Conservation (phyloP, 257 asterid genomes). For the Ajuga chamaepitys region DNA sequence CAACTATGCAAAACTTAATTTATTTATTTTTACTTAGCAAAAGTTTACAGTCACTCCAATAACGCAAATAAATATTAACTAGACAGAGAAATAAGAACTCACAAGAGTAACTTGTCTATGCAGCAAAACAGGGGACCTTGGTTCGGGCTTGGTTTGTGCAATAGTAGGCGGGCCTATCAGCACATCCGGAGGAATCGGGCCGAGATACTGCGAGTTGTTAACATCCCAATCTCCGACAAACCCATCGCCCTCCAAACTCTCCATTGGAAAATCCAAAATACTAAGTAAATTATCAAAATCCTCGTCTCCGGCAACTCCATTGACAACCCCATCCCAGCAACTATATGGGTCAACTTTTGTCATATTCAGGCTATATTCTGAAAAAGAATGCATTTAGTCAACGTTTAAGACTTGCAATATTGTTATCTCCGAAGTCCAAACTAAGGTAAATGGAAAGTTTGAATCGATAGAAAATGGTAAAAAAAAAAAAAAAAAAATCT, state of each 20-base stretch:
- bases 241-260: constrained; percentile 50
- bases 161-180: constrained; percentile 27
- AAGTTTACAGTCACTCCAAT: not conserved
- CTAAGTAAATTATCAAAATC: constrained; percentile 35
- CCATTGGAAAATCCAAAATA: constrained; percentile 63
- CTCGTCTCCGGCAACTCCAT: constrained; percentile 31
- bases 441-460: too few relatives aligned
- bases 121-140: not conserved
- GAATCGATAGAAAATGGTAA: too few relatives aligned
- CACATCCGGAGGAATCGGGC: constrained; percentile 59
- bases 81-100: constrained; percentile 24
- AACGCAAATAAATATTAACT: not conserved
- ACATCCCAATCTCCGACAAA: constrained; percentile 55
- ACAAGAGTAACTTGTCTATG: constrained; percentile 23
- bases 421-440: too few relatives aligned
- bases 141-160: constrained; percentile 18
- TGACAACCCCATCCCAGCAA: constrained; percentile 36
- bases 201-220: constrained; percentile 41
- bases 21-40: too few relatives aligned
- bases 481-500: not conserved
- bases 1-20: too few relatives aligned
- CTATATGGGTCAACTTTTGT: constrained; percentile 37
- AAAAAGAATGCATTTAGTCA: not conserved
- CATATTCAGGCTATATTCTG: constrained; percentile 28
- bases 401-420: not conserved